A percentile compares a stretch with the other conserved stretches of the same genome.
Evolutionary conservation across 164 flowering plant genomes (phyloP).

Genomic region (Protea cynaroides): DNA sequence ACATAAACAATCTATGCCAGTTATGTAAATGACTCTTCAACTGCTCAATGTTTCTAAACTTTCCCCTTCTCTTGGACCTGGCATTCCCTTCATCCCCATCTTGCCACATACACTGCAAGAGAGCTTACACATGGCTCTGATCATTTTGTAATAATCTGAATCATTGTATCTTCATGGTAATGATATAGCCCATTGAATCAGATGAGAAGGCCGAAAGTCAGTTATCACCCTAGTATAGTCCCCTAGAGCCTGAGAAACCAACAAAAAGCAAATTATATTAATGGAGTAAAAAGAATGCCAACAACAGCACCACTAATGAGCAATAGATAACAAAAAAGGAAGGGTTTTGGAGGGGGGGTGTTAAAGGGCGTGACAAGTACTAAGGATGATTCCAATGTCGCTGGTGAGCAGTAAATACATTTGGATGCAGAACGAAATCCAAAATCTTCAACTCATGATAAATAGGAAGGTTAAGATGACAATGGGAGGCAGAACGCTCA

Average conservation of each 20-base stretch:
- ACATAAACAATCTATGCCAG: conserved; percentile 69
- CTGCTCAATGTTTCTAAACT: conserved; percentile 67
- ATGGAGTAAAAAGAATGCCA: no score
- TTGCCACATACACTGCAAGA: conserved; percentile 84
- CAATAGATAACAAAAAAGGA: no score
- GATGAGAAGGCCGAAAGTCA: conserved; percentile 62
- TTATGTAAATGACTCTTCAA: conserved; percentile 77
- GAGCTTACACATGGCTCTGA: conserved; percentile 92
- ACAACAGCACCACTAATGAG: no score
- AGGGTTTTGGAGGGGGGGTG: no score
- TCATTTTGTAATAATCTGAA: conserved; percentile 80
- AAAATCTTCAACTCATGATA: no score
- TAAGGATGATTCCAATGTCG: no score
- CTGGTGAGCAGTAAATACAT: no score
- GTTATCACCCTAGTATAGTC: conserved; percentile 67
- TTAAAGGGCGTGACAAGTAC: no score
- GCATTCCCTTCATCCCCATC: conserved; percentile 46
- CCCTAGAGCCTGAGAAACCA: conserved; percentile 64
- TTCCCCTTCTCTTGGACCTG: conserved; percentile 42
- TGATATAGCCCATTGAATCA: conserved; percentile 62
- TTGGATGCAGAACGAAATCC: no score
- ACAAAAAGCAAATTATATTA: background rate
- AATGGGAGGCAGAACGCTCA: no score
- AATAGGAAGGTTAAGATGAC: no score
- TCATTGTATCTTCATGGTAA: conserved; percentile 94